Evolutionary conservation across 1,284 basidiomycete genomes (phyloP).

Genomic region (Rhodotorula sp.): DNA sequence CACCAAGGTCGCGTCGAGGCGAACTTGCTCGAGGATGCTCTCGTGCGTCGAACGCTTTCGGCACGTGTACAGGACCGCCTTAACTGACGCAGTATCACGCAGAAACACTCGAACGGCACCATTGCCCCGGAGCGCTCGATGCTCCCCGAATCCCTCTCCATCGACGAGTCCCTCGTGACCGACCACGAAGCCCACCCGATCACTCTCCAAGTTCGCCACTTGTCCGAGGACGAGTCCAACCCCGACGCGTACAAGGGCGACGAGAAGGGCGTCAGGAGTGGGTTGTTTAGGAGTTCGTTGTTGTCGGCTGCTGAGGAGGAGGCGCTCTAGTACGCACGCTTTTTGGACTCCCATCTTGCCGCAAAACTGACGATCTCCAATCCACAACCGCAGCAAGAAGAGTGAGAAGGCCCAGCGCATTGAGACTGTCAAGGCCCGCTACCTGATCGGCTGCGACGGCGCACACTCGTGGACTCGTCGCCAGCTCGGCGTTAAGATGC

Average conservation of each 20-base stretch:
- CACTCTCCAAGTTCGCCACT: constrained; percentile 44
- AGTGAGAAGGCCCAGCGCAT: constrained; percentile 2
- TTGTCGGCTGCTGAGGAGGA: constrained; percentile 43
- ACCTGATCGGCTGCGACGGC: constrained; percentile 63
- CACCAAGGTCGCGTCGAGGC: constrained; percentile 45
- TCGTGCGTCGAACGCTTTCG: no score
- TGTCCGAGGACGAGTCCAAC: constrained; percentile 46
- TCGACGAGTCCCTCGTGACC: constrained; percentile 36
- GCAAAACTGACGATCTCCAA: neutral
- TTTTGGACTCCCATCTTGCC: neutral
- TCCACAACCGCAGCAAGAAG: constrained; percentile 10
- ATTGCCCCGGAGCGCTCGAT: constrained; percentile 42
- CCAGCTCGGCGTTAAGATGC: constrained; percentile 63
- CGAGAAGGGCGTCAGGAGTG: constrained; percentile 23
- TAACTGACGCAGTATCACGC: no score
- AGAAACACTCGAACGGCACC: constrained; percentile 33
- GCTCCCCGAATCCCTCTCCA: constrained; percentile 42
- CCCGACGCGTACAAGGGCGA: constrained; percentile 35
- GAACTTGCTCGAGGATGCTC: constrained; percentile 41
- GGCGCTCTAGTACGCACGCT: constrained; percentile 29
- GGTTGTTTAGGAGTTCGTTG: constrained; percentile 41
- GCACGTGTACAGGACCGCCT: no score
- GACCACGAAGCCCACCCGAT: constrained; percentile 43
- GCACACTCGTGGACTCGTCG: constrained; percentile 80
- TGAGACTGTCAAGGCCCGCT: constrained; percentile 61